These are phyloP conservation scores for Kwoniella heveanensis DNA, from an alignment of 768 basidiomycete genomes.

Conservation along the genomic window DNA sequence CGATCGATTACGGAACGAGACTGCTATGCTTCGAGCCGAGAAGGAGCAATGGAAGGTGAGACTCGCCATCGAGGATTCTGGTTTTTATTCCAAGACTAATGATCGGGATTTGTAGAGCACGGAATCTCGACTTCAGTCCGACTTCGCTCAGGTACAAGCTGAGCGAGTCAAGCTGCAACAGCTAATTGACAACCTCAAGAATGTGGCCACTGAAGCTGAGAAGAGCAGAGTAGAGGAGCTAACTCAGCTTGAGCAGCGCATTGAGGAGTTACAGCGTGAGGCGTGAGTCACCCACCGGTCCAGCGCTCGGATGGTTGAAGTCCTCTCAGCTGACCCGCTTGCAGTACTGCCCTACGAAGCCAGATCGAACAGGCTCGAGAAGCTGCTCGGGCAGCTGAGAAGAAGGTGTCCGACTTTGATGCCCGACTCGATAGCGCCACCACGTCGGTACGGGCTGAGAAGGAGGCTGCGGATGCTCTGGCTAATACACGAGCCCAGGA, in stretches of 20 bases:
- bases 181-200: constrained; percentile 84
- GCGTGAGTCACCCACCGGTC: constrained; percentile 69
- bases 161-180: constrained; percentile 85
- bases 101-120: too few species aligned
- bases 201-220: constrained; percentile 85
- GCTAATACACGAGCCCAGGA: constrained; percentile 35
- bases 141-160: constrained; percentile 75
- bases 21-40: constrained; percentile 85
- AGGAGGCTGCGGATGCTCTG: constrained; percentile 40
- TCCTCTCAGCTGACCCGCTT: constrained; percentile 14
- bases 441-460: constrained; percentile 35
- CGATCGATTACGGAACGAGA: constrained; percentile 81
- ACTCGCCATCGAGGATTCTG: too few species aligned
- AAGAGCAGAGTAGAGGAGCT: constrained; percentile 80
- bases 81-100: too few species aligned
- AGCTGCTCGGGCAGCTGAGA: constrained; percentile 43
- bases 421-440: constrained; percentile 38
- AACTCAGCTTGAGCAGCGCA: constrained; percentile 73
- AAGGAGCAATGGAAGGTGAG: constrained; percentile 88
- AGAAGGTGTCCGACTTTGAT: constrained; percentile 31
- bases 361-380: constrained; percentile 42
- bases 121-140: constrained; percentile 77
- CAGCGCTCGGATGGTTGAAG: too few species aligned
- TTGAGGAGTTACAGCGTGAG: constrained; percentile 76
- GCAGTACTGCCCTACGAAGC: constrained; percentile 40